phyloP scores from a whole-genome alignment of 768 basidiomycete species.

The Termitomyces sp. region DNA sequence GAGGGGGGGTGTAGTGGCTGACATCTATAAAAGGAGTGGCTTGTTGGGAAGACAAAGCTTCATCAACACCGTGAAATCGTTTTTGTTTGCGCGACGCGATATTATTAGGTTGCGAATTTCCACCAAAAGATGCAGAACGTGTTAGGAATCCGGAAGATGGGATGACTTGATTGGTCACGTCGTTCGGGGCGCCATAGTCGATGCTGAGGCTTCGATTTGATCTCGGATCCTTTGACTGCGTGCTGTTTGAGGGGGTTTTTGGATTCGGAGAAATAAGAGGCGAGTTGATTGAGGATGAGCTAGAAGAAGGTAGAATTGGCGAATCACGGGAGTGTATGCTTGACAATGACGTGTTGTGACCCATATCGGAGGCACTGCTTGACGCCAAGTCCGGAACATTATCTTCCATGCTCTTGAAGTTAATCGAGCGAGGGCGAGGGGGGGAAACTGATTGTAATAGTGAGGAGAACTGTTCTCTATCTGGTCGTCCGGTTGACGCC shows the following conservation, averaged over 20 bases:
- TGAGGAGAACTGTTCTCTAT: conserved; percentile 1
- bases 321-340: conserved; percentile 3
- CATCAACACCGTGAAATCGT: not conserved
- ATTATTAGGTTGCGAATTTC: not conserved
- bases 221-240: not conserved
- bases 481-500: not conserved
- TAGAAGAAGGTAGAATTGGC: not conserved
- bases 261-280: not conserved
- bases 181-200: not conserved
- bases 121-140: conserved; percentile 7
- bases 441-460: not conserved
- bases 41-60: conserved; percentile 2
- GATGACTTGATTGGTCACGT: not conserved
- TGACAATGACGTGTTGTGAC: not conserved
- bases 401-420: conserved; percentile 13
- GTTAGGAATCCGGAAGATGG: not conserved
- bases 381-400: not conserved
- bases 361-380: conserved; percentile 1
- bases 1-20: not conserved
- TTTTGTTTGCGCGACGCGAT: not conserved
- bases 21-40: conserved; percentile 1
- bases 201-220: not conserved
- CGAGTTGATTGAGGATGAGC: not conserved
- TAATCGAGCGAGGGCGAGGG: not conserved
- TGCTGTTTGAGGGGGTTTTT: not conserved